These are phyloP conservation scores for Solanum chaucha DNA, from an alignment of 257 asterid genomes.

Conservation along the genomic window DNA sequence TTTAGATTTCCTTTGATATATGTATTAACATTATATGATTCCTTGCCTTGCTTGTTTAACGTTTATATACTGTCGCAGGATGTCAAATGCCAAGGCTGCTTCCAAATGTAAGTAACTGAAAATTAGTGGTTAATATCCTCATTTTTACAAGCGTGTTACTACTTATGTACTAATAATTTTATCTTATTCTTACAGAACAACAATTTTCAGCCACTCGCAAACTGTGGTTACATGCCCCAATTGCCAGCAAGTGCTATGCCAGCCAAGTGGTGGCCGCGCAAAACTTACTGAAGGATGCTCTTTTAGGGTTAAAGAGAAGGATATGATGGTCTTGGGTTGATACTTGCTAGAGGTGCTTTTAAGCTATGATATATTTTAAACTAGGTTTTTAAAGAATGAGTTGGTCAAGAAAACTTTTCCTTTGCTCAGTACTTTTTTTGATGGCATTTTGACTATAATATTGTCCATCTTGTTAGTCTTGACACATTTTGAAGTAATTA, in stretches of 20 bases:
- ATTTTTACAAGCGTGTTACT: neutral
- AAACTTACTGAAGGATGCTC: conserved; percentile 13
- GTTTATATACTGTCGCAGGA: neutral
- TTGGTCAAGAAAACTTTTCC: neutral
- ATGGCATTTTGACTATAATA: neutral
- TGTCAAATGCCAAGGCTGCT: neutral
- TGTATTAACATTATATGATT: neutral
- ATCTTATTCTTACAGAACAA: neutral
- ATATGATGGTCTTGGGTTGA: neutral
- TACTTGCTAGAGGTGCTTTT: neutral
- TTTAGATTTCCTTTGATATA: neutral
- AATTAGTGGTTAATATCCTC: neutral
- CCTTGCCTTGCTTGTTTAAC: neutral
- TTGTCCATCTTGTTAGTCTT: neutral
- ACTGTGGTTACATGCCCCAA: conserved; percentile 4
- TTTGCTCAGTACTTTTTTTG: neutral
- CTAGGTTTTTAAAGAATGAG: neutral
- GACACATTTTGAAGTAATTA: neutral
- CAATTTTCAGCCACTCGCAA: conserved; percentile 6
- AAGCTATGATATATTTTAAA: neutral
- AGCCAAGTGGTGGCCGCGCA: conserved; percentile 7
- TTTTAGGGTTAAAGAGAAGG: conserved; percentile 2
- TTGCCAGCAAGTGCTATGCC: conserved; percentile 10
- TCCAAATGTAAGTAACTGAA: neutral
- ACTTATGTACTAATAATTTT: neutral